These are phyloP conservation scores for Leccinum arenicola DNA, from an alignment of 768 basidiomycete species.

Conservation along the genomic window DNA sequence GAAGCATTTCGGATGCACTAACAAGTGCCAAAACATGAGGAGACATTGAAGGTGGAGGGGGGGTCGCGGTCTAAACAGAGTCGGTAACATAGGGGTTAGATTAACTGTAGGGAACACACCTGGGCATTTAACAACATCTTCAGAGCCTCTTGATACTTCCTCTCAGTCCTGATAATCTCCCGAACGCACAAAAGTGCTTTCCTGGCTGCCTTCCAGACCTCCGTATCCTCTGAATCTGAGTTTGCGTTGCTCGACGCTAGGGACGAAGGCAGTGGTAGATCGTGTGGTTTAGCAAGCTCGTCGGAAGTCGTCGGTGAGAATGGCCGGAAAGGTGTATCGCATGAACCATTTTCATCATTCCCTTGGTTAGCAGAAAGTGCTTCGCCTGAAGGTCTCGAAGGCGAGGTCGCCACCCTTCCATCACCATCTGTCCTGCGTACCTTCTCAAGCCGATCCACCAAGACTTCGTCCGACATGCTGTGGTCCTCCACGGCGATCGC, in stretches of 20 bases:
- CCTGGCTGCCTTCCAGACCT: conserved; percentile 36
- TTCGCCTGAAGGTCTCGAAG: neutral
- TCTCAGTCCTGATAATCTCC: conserved; percentile 48
- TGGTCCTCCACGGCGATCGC: conserved; percentile 51
- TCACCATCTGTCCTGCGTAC: conserved; percentile 32
- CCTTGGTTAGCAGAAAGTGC: neutral
- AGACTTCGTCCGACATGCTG: conserved; percentile 47
- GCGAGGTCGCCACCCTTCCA: neutral
- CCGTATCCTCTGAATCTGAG: conserved; percentile 23
- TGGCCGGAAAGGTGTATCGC: neutral
- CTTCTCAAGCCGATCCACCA: conserved; percentile 46
- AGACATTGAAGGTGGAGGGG: conserved; percentile 51
- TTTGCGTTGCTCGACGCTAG: conserved; percentile 1
- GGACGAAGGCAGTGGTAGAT: neutral
- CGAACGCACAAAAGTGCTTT: conserved; percentile 43
- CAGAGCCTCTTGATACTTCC: conserved; percentile 40
- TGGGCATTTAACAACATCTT: conserved; percentile 36
- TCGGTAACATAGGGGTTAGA: neutral
- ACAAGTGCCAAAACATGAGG: conserved; percentile 51
- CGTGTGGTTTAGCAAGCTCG: neutral
- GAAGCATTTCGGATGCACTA: conserved; percentile 45
- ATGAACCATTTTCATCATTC: neutral
- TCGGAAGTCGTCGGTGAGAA: neutral
- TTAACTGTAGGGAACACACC: conserved; percentile 21
- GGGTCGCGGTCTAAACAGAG: conserved; percentile 32